phyloP scores from a whole-genome alignment of 305 asterid species.

The Fraxinus ornus region DNA sequence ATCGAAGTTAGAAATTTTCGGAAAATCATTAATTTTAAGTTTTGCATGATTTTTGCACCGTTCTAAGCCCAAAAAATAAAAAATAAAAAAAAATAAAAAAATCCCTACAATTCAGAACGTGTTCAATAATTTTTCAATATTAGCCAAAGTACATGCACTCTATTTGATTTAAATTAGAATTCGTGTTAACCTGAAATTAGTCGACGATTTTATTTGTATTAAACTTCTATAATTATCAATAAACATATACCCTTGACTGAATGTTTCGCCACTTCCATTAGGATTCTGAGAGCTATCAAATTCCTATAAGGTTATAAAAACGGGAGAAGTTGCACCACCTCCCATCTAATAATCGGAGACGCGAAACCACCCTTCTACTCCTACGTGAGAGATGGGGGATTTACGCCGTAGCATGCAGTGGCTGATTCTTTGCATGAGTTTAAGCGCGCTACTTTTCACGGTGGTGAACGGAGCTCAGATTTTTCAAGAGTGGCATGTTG shows the following conservation, averaged over 20 bases:
- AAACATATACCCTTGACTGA: background rate
- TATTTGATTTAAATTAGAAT: background rate
- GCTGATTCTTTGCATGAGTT: conserved; percentile 23
- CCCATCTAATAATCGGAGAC: no score
- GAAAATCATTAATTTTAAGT: no score
- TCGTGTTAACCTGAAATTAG: background rate
- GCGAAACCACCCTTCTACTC: background rate
- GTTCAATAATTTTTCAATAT: no score
- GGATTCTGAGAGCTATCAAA: background rate
- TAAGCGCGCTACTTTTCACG: conserved; percentile 2
- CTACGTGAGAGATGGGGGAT: background rate
- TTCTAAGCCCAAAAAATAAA: no score
- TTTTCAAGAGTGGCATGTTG: conserved; percentile 54
- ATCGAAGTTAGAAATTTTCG: no score
- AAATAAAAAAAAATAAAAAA: no score
- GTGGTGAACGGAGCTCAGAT: conserved; percentile 37
- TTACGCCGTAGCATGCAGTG: conserved; percentile 17
- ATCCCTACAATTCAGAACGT: no score
- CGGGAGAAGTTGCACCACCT: background rate
- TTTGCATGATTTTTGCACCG: no score
- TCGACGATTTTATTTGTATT: background rate
- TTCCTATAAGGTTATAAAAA: background rate
- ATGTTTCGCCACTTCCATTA: conserved; percentile 26
- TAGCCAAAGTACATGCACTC: background rate
- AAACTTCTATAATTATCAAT: background rate